Conservation (phyloP, 768 basidiomycete species). For the Psilocybe cyanescens region DNA sequence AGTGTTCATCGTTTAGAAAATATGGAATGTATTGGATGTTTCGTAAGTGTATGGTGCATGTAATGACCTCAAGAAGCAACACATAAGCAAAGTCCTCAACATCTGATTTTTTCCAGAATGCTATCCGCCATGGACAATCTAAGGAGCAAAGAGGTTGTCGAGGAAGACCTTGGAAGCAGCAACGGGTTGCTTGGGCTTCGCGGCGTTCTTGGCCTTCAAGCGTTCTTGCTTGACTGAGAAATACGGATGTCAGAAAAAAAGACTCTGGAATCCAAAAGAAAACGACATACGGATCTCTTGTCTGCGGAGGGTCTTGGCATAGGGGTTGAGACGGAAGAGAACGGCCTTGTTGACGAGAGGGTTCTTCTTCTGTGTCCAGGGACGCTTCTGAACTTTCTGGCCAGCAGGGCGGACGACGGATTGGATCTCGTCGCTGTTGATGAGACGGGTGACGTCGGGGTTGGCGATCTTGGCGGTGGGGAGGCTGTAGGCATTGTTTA, state of each 20-base stretch:
- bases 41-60: conserved; percentile 1
- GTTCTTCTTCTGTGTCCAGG: conserved; percentile 99
- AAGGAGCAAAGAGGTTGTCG: conserved; percentile 84
- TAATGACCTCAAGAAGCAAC: not conserved
- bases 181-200: conserved; percentile 65
- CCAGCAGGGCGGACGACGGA: conserved; percentile 92
- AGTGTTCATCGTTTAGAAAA: not conserved
- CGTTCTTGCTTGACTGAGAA: conserved; percentile 79
- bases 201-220: conserved; percentile 62
- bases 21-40: not conserved
- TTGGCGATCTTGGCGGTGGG: conserved; percentile 97
- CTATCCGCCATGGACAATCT: conserved; percentile 29
- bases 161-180: conserved; percentile 86
- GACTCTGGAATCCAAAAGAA: not conserved
- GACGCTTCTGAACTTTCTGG: conserved; percentile 85
- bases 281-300: conserved; percentile 80
- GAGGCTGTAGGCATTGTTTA: conserved; percentile 52
- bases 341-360: conserved; percentile 92
- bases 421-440: conserved; percentile 99
- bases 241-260: conserved; percentile 12
- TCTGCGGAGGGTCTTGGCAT: conserved; percentile 91
- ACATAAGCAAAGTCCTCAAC: not conserved
- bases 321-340: conserved; percentile 98
- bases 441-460: conserved; percentile 95
- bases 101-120: not conserved